These are phyloP conservation scores for Candida montana DNA, from an alignment of 805 yeast species.

Conservation along the genomic window DNA sequence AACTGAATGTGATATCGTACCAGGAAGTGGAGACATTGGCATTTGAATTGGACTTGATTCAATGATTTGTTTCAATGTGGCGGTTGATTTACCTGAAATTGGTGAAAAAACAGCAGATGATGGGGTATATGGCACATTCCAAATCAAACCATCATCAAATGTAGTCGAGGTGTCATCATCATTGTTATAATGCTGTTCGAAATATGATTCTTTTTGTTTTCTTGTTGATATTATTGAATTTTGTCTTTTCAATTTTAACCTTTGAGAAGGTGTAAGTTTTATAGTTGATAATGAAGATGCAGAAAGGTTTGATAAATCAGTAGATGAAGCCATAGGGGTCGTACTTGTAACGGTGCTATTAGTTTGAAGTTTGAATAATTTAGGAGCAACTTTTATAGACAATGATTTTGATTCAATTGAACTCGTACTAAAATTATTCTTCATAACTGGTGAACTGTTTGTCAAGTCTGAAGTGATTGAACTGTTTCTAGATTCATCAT, in stretches of 20 bases:
- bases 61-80: slow-evolving; percentile 18
- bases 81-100: slow-evolving; percentile 21
- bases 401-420: background rate
- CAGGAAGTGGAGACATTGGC: slow-evolving; percentile 50
- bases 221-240: slow-evolving; percentile 30
- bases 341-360: background rate
- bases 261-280: slow-evolving; percentile 37
- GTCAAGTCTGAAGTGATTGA: slow-evolving; percentile 24
- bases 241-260: slow-evolving; percentile 34
- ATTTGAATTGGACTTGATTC: slow-evolving; percentile 22
- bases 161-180: slow-evolving; percentile 28
- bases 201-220: slow-evolving; percentile 33
- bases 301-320: slow-evolving; percentile 7
- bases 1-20: slow-evolving; percentile 17
- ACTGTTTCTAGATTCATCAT: slow-evolving; percentile 22
- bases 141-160: slow-evolving; percentile 37
- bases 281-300: slow-evolving; percentile 12
- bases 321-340: slow-evolving; percentile 3
- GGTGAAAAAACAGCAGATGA: slow-evolving; percentile 21
- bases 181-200: slow-evolving; percentile 28
- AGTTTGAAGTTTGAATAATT: background rate
- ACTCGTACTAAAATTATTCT: slow-evolving; percentile 1
- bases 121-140: slow-evolving; percentile 48
- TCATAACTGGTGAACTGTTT: slow-evolving; percentile 15
- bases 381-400: slow-evolving; percentile 1